phyloP scores from a whole-genome alignment of 2,329 filamentous ascomycete genomes.

The Rachicladosporium sp. region DNA sequence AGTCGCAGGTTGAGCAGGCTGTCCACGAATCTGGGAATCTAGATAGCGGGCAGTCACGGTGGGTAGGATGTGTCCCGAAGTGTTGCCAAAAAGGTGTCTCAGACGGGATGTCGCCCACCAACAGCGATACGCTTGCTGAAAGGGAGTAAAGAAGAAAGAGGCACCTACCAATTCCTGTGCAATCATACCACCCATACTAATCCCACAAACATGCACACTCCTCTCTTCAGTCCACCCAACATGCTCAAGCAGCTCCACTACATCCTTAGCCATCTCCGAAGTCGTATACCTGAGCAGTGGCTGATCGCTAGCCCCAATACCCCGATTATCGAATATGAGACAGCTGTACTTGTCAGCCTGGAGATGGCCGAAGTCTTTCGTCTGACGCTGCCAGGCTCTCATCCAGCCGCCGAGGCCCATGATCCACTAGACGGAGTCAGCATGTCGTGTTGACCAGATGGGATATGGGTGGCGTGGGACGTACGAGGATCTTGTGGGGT shows the following conservation, averaged over 20 bases:
- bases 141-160: no score
- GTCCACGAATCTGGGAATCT: no score
- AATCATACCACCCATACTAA: conserved; percentile 87
- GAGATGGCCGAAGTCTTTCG: conserved; percentile 66
- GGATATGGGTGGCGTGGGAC: conserved; percentile 32
- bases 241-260: conserved; percentile 55
- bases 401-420: conserved; percentile 65
- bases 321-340: conserved; percentile 72
- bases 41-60: no score
- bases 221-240: conserved; percentile 53
- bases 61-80: no score
- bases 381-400: conserved; percentile 71
- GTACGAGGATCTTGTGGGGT: conserved; percentile 58
- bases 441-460: conserved; percentile 30
- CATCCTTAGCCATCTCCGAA: conserved; percentile 70
- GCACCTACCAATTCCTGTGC: conserved; percentile 60
- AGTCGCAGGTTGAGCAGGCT: no score
- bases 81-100: no score
- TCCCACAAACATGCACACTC: conserved; percentile 58
- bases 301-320: conserved; percentile 69
- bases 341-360: conserved; percentile 56
- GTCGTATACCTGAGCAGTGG: conserved; percentile 69
- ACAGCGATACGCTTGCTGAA: no score
- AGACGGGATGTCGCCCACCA: no score
- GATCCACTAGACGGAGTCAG: conserved; percentile 46